These are phyloP conservation scores for Exophiala sideris DNA, from an alignment of 2,329 filamentous ascomycete species.

Conservation along the genomic window DNA sequence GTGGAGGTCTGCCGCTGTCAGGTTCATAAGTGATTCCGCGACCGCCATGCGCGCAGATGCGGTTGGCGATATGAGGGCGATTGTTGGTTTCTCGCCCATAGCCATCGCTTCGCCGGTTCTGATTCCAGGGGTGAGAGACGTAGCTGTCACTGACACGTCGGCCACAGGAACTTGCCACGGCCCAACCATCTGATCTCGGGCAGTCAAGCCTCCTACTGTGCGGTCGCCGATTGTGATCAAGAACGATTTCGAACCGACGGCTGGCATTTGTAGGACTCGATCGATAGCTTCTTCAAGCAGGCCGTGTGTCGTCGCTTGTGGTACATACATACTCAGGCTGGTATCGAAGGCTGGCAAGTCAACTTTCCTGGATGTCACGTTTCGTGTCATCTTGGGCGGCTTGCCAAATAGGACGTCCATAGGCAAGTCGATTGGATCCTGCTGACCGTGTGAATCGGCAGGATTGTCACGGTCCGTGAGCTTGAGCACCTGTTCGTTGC, in stretches of 20 bases:
- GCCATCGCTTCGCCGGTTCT: slow-evolving; percentile 93
- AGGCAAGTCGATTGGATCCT: slow-evolving; percentile 80
- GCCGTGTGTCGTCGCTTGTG: slow-evolving; percentile 51
- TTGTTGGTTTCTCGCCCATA: slow-evolving; percentile 86
- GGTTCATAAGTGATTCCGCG: slow-evolving; percentile 86
- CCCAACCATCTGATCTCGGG: slow-evolving; percentile 91
- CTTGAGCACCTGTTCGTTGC: slow-evolving; percentile 69
- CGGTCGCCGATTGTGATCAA: slow-evolving; percentile 95
- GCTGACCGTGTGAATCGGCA: slow-evolving; percentile 59
- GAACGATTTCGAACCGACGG: slow-evolving; percentile 96
- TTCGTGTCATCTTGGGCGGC: slow-evolving; percentile 73
- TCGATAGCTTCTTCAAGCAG: slow-evolving; percentile 68
- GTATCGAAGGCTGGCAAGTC: slow-evolving; percentile 71
- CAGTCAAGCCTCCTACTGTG: slow-evolving; percentile 82
- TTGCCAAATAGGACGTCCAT: slow-evolving; percentile 88
- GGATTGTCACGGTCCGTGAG: slow-evolving; percentile 69
- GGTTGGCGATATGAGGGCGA: slow-evolving; percentile 84
- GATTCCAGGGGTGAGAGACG: slow-evolving; percentile 68
- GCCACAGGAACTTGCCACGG: slow-evolving; percentile 94
- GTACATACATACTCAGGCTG: slow-evolving; percentile 64
- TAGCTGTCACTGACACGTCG: slow-evolving; percentile 88
- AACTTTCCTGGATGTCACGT: slow-evolving; percentile 67
- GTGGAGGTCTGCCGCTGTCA: slow-evolving; percentile 73
- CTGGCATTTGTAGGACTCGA: slow-evolving; percentile 76
- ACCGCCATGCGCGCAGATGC: slow-evolving; percentile 96